These are phyloP conservation scores for Heliocybe sulcata DNA, from an alignment of 1,284 basidiomycete species.

Conservation along the genomic window DNA sequence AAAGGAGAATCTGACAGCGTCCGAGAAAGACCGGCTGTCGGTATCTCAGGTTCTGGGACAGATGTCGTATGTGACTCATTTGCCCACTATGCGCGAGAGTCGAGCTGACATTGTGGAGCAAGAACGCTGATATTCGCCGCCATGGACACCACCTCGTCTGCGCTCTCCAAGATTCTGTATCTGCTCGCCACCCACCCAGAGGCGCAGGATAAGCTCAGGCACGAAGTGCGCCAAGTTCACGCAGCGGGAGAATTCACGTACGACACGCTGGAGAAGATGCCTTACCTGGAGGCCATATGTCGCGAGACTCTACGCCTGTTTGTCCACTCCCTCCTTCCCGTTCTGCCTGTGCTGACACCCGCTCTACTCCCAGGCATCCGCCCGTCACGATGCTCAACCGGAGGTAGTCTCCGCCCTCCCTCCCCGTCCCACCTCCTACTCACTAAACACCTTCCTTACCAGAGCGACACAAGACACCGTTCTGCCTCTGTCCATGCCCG, in stretches of 20 bases:
- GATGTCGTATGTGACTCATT: conserved; percentile 17
- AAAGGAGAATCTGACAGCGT: conserved; percentile 18
- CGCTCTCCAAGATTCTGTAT: conserved; percentile 12
- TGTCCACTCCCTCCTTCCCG: background rate
- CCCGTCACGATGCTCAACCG: conserved; percentile 1
- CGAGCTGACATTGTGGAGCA: background rate
- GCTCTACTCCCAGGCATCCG: conserved; percentile 4
- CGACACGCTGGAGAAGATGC: conserved; percentile 12
- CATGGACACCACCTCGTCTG: conserved; percentile 15
- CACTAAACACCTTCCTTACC: background rate
- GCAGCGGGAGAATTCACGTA: conserved; percentile 10
- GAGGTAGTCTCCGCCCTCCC: conserved; percentile 13
- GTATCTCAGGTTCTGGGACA: conserved; percentile 24
- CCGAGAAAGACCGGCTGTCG: conserved; percentile 19
- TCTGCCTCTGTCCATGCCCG: background rate
- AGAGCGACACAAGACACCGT: background rate
- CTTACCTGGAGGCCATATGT: conserved; percentile 15
- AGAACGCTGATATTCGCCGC: conserved; percentile 15
- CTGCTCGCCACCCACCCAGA: conserved; percentile 12
- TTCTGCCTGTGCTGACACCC: no score
- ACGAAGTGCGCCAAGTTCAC: conserved; percentile 12
- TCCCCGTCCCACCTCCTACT: no score
- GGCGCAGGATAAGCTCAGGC: conserved; percentile 12
- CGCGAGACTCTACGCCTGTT: conserved; percentile 14
- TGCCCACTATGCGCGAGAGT: background rate